These are phyloP conservation scores for Apostasia ramifera DNA, from an alignment of 106 monocot genomes.

Conservation along the genomic window DNA sequence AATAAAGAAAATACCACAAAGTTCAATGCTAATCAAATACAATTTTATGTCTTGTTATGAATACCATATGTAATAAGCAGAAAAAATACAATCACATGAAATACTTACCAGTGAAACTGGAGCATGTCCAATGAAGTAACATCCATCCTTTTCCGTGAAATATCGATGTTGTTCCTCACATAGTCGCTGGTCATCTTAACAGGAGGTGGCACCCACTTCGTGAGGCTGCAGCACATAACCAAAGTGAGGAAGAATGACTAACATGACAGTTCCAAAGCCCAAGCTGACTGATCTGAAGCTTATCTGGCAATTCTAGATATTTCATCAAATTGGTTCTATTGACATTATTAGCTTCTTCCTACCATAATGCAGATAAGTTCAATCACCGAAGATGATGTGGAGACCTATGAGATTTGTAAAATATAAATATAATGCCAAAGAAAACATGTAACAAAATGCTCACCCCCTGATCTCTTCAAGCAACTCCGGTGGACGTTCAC, in stretches of 20 bases:
- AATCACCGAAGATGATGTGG: too few relatives aligned
- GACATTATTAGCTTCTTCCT: too few relatives aligned
- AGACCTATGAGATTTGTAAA: too few relatives aligned
- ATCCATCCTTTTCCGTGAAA: slow-evolving; percentile 94
- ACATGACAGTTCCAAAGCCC: too few relatives aligned
- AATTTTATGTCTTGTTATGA: too few relatives aligned
- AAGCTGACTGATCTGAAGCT: too few relatives aligned
- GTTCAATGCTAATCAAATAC: too few relatives aligned
- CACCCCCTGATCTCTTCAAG: slow-evolving; percentile 81
- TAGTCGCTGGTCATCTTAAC: slow-evolving; percentile 87
- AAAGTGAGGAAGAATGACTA: background rate
- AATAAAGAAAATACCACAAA: too few relatives aligned
- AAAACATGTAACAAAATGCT: slow-evolving; percentile 4
- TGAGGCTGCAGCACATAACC: slow-evolving; percentile 40
- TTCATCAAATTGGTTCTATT: too few relatives aligned
- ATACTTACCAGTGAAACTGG: slow-evolving; percentile 89
- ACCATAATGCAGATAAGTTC: too few relatives aligned
- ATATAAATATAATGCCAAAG: too few relatives aligned
- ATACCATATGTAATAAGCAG: background rate
- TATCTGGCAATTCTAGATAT: too few relatives aligned
- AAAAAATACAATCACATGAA: background rate
- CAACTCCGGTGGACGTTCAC: slow-evolving; percentile 80
- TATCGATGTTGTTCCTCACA: slow-evolving; percentile 70
- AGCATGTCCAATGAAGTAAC: slow-evolving; percentile 89
- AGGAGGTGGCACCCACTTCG: slow-evolving; percentile 97